Evolutionary conservation across 805 yeast genomes (phyloP), one percentile per base, ranked within the genome.

Genomic region (Candida chauliodis): DNA sequence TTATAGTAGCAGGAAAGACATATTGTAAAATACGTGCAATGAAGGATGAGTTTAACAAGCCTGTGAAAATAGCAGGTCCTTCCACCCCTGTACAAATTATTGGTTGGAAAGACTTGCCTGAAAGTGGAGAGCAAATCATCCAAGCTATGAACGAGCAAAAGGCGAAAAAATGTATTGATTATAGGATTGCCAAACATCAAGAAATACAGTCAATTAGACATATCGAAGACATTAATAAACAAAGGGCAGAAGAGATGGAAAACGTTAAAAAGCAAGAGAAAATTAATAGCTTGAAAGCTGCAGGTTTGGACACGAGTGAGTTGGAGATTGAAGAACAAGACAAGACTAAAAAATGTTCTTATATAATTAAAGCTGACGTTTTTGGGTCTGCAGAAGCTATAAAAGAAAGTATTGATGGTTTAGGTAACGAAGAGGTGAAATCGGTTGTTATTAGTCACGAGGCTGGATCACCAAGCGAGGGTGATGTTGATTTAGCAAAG

Each of bases 351-450:
- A 56, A 63, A 10, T 63, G 61, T 9, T 77, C 78, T 21, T 88
- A 81, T 47, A 80, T 93, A 19, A 69, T 93, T 24, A 88, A 86
- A 55, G 85, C 96, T 0, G 99, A 93, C 61, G 97, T 91, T 1
- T 81, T 82, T 48, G 99, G 99, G 0, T 90, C 98, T 0, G 84
- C 86, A 0, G 99, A 93, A 56, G 99, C 99, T 1, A 84, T 93
- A 23, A 73, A 68, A 26, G 96, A 90, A 56, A 79, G 91, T 49
- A 78, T 93, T 34, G 71, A 73, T 42, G 80, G 81, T 9, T 62
- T 93, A n/a, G 97, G 97, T 5, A 90, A 91, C 56, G 85, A 84
- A 1, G 95, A 86, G 53, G 91, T 91, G 5, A 67, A 70, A 43
- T 76, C 89, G 3, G 60, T 69, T n/a, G 79, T 91, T 1, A 59